Evolutionary conservation across 352 stramenopile species (phyloP).

Genomic region (Phytophthora uliginosa): DNA sequence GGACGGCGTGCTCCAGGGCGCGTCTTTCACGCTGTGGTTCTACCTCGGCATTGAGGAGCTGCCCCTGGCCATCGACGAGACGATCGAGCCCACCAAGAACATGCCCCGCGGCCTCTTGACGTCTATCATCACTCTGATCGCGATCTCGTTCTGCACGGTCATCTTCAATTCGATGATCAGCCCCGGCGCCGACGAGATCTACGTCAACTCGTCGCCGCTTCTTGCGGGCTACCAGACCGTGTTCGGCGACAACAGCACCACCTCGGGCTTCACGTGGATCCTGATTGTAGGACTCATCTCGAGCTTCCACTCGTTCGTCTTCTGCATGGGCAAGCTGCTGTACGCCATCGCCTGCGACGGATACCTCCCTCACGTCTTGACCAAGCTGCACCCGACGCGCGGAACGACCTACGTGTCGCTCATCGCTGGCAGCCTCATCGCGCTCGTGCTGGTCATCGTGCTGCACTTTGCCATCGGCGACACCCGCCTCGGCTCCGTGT

Average conservation of each 20-base stretch:
- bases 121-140: conserved; percentile 62
- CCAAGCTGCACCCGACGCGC: conserved; percentile 55
- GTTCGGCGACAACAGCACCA: conserved; percentile 68
- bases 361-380: conserved; percentile 60
- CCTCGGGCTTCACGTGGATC: conserved; percentile 68
- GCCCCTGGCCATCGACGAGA: conserved; percentile 69
- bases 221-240: conserved; percentile 65
- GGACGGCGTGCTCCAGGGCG: conserved; percentile 56
- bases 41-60: conserved; percentile 77
- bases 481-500: conserved; percentile 58
- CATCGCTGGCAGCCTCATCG: conserved; percentile 49
- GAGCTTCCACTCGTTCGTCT: conserved; percentile 81
- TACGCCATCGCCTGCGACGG: conserved; percentile 71
- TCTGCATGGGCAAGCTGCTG: conserved; percentile 72
- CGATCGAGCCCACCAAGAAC: conserved; percentile 68
- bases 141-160: conserved; percentile 64
- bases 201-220: conserved; percentile 53
- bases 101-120: conserved; percentile 62
- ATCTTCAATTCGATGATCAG: conserved; percentile 74
- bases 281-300: conserved; percentile 66
- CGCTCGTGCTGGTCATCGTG: conserved; percentile 48
- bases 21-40: conserved; percentile 76
- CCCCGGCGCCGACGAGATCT: conserved; percentile 58
- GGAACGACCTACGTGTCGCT: conserved; percentile 57
- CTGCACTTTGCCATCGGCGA: conserved; percentile 71